Conservation (phyloP, 805 yeast genomes). For the Saccharomycopsis sp. region DNA sequence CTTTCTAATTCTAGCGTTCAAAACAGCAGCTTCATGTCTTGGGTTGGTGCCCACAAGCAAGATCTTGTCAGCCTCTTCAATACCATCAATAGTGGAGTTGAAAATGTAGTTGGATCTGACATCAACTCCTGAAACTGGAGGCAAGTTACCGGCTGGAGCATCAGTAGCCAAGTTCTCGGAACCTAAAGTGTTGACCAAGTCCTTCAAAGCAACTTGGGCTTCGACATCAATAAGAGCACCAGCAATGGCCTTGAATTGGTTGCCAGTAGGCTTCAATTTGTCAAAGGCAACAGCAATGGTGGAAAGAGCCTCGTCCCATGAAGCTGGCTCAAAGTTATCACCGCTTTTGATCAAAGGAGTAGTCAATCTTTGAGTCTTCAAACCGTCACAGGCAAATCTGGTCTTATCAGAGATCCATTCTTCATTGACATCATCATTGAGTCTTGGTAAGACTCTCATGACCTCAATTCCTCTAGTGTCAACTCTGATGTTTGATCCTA, state of each 20-base stretch:
- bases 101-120: conserved; percentile 73
- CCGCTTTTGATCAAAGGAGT: conserved; percentile 71
- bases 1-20: conserved; percentile 77
- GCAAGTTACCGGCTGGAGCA: conserved; percentile 47
- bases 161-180: conserved; percentile 79
- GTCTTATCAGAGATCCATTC: conserved; percentile 91
- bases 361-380: conserved; percentile 79
- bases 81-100: conserved; percentile 72
- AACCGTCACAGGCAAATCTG: conserved; percentile 79
- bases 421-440: conserved; percentile 81
- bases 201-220: conserved; percentile 75
- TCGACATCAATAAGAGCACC: conserved; percentile 84
- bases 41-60: conserved; percentile 82
- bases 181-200: conserved; percentile 65
- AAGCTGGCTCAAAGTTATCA: conserved; percentile 60
- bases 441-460: conserved; percentile 78
- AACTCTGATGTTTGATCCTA: conserved; percentile 78
- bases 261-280: conserved; percentile 49
- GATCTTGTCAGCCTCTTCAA: conserved; percentile 78
- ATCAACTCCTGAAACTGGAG: conserved; percentile 64
- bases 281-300: conserved; percentile 58
- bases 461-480: conserved; percentile 85
- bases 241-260: conserved; percentile 74
- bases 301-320: conserved; percentile 83
- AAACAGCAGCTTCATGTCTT: conserved; percentile 83